These are phyloP conservation scores for Fusarium caatingaense DNA, from an alignment of 2,329 filamentous ascomycete genomes.

Conservation along the genomic window DNA sequence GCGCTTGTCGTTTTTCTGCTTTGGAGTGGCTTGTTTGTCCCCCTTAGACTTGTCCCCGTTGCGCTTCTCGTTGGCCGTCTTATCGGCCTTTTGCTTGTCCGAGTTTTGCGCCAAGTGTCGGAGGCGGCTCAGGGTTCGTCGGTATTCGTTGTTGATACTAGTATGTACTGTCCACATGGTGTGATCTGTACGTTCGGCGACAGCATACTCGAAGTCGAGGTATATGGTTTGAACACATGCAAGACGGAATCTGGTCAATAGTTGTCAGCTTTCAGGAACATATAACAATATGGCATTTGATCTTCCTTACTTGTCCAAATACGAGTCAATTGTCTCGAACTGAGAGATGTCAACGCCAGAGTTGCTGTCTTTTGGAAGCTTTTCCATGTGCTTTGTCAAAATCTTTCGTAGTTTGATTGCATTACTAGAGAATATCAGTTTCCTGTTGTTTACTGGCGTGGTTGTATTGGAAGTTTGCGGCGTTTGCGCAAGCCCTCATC, in stretches of 20 bases:
- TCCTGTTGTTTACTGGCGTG: slow-evolving; percentile 30
- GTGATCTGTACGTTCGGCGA: slow-evolving; percentile 72
- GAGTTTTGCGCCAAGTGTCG: slow-evolving; percentile 64
- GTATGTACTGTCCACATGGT: slow-evolving; percentile 84
- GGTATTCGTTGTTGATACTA: slow-evolving; percentile 81
- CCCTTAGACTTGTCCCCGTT: slow-evolving; percentile 41
- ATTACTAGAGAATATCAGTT: slow-evolving; percentile 50
- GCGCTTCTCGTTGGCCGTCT: slow-evolving; percentile 40
- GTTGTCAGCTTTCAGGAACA: slow-evolving; percentile 25
- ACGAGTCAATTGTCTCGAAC: slow-evolving; percentile 58
- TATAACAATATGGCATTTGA: slow-evolving; percentile 12
- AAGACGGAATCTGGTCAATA: slow-evolving; percentile 69
- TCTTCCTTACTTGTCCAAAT: slow-evolving; percentile 56
- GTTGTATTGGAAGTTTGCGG: background rate
- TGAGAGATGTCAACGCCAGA: slow-evolving; percentile 55
- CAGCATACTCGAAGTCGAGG: slow-evolving; percentile 75
- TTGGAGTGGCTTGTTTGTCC: slow-evolving; percentile 41
- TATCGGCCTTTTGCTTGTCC: slow-evolving; percentile 58
- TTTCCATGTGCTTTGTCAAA: slow-evolving; percentile 57
- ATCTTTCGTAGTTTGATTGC: slow-evolving; percentile 58
- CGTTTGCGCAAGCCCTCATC: slow-evolving; percentile 21
- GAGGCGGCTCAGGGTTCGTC: slow-evolving; percentile 72
- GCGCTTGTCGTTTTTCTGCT: slow-evolving; percentile 42
- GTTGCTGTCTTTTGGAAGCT: slow-evolving; percentile 52
- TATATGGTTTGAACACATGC: slow-evolving; percentile 79